Base-by-base conservation (phyloP, 2,329 filamentous ascomycete species). In the Penicillium psychrosexuale region DNA sequence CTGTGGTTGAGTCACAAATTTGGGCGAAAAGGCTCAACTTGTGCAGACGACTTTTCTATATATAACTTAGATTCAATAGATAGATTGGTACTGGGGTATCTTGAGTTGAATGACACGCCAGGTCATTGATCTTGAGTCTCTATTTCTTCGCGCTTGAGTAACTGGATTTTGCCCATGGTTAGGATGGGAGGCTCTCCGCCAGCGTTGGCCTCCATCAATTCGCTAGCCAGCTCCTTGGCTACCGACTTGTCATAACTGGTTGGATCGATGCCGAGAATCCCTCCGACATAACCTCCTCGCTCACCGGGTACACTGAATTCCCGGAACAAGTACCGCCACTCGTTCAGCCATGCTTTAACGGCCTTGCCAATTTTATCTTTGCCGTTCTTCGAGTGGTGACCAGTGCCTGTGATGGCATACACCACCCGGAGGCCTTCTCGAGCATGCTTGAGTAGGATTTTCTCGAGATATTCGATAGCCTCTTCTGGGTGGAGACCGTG, bases 401-500 rank as follows among this genome's bases (percentile, higher is more conserved):
- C 94, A 1, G 93, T 97, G 42, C 94, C 94, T 1, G 92, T 97
- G 71, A 99, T 97, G 62, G 92, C 92, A 71, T 97, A 99, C 39
- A 99, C 83, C 3, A 93, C 89, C 22, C 86, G 83, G 5, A 79
- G 75, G 34, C 81, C 82, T 63, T 89, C 85, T 61, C 84, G 81
- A 61, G 81, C 83, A 68, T 97, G 94, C 68, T 95, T 90, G 58
- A 92, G 80, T 22, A 99, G 84, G 37, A 95, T 89, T 60, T 88
- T 87, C 72, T 94, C 91, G 4, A 99, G 83, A 66, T 97, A 97
- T 61, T 94, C 90, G 38, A 97, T 91, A 5, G 93, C 94, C 78
- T 99, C 94, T 69, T 97, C 93, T 0, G 94, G 91, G 68, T 97
- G 94, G n/a, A 99, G 83, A n/a, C 94, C 94, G 72, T 99, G 94